These are phyloP conservation scores for Huntiella decipiens DNA, from an alignment of 2,329 filamentous ascomycete genomes.

Conservation along the genomic window DNA sequence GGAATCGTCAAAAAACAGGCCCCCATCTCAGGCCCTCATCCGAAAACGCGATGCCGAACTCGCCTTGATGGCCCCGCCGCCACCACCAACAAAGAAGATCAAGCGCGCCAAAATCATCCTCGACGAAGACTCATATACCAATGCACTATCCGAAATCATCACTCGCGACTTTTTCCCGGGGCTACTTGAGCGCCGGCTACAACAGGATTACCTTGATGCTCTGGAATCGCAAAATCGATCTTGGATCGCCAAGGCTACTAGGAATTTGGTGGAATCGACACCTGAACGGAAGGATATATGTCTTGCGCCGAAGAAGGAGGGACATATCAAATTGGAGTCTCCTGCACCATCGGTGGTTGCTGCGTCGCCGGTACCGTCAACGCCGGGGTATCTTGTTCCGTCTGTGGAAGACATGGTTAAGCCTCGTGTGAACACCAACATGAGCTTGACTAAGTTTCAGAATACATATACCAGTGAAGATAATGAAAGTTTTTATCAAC, in stretches of 20 bases:
- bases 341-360: constrained; percentile 24
- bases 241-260: constrained; percentile 73
- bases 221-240: constrained; percentile 65
- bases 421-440: constrained; percentile 7
- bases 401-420: not conserved
- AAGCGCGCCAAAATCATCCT: constrained; percentile 77
- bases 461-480: constrained; percentile 92
- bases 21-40: constrained; percentile 38
- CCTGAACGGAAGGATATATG: constrained; percentile 1
- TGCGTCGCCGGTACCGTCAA: not conserved
- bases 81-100: constrained; percentile 68
- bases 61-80: constrained; percentile 65
- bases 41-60: constrained; percentile 50
- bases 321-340: constrained; percentile 31
- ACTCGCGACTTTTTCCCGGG: constrained; percentile 94
- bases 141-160: constrained; percentile 82
- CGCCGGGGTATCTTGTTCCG: constrained; percentile 3
- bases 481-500: constrained; percentile 87
- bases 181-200: constrained; percentile 63
- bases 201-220: constrained; percentile 83
- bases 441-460: constrained; percentile 57
- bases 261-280: constrained; percentile 60
- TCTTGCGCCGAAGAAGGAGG: not conserved
- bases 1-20: too few relatives aligned
- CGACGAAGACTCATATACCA: constrained; percentile 85